These are phyloP conservation scores for Mrakia blollopis DNA, from an alignment of 768 basidiomycete species.

Conservation along the genomic window DNA sequence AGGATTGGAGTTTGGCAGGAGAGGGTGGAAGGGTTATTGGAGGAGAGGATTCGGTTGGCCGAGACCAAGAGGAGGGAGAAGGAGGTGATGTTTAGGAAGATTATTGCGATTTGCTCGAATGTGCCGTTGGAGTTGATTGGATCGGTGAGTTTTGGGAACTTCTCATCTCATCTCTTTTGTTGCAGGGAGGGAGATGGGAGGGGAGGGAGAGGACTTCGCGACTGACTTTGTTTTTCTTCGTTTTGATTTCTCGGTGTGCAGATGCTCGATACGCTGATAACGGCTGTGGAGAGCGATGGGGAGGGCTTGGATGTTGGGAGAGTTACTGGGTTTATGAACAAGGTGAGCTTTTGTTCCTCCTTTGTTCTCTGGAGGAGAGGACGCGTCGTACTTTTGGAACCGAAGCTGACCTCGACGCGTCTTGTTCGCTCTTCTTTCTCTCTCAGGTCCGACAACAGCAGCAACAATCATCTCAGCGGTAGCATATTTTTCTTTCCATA, in stretches of 20 bases:
- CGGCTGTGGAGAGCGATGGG: conserved; percentile 82
- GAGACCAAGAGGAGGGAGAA: conserved; percentile 80
- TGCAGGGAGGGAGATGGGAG: no score
- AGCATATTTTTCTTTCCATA: neutral
- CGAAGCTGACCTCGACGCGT: neutral
- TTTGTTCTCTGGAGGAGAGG: no score
- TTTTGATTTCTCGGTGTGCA: conserved; percentile 47
- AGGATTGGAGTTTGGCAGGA: conserved; percentile 78
- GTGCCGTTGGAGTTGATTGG: conserved; percentile 84
- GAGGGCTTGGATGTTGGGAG: conserved; percentile 75
- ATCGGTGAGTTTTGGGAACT: conserved; percentile 59
- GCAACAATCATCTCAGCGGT: neutral
- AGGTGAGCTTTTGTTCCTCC: conserved; percentile 49
- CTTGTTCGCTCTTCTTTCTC: neutral
- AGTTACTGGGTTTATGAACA: conserved; percentile 87
- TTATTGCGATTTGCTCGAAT: conserved; percentile 82
- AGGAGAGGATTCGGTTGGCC: conserved; percentile 61
- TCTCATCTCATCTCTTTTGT: neutral
- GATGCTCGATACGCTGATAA: conserved; percentile 78
- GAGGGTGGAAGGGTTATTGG: conserved; percentile 68
- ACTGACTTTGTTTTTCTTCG: conserved; percentile 5
- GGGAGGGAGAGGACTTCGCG: neutral
- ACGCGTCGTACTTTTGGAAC: no score
- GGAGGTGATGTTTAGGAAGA: conserved; percentile 84
- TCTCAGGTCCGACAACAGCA: neutral